Base-by-base conservation (phyloP, 2,329 filamentous ascomycete genomes). In the Epichloe scottii region DNA sequence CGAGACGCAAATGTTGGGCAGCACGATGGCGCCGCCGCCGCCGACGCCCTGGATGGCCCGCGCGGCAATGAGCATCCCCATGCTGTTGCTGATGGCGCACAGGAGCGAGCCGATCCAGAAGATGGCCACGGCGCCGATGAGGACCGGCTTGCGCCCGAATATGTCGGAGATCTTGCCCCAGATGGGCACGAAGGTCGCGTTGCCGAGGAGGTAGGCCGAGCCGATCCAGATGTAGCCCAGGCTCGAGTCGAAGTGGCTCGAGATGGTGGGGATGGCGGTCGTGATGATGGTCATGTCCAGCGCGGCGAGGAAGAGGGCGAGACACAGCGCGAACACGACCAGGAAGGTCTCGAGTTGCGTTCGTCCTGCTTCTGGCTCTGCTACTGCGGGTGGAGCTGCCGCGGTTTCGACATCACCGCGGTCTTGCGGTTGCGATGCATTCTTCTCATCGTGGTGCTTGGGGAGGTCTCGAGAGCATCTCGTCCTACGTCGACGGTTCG, bases 191-290 rank as follows among this genome's bases (percentile, higher is more conserved):
- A 78, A 76, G 63, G 73, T 78, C 1, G 84, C 81, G 61, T 81
- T 84, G 51, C 81, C 84, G 11, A 90, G 77, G 6, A 89, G 71
- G 60, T 86, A 91, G 3, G 85, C 80, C 38, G 78, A 81, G 14
- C 86, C 86, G 54, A 91, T 82, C 87, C 86, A 90, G 48, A 82
- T 78, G 66, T 89, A 90, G 23, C 85, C 85, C 15, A 77, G 71
- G 3, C 79, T 79, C 5, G 84, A 85, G 43, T 80, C 61, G 54
- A 90, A 78, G 53, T 85, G 73, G 35, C 67, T 66, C 5, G 78
- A 74, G 55, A 87, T 86, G 14, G 79, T 81, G 0, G 84, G 82
- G 5, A 85, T 72, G 5, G 82, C 80, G 0, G 82, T 85, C 11
- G 83, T 76, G 57, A 87, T 72, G 60, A 85, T 83, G 33, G 81